phyloP scores from a whole-genome alignment of 1,139 yeast species.

The Arxiozyma slooffiae region DNA sequence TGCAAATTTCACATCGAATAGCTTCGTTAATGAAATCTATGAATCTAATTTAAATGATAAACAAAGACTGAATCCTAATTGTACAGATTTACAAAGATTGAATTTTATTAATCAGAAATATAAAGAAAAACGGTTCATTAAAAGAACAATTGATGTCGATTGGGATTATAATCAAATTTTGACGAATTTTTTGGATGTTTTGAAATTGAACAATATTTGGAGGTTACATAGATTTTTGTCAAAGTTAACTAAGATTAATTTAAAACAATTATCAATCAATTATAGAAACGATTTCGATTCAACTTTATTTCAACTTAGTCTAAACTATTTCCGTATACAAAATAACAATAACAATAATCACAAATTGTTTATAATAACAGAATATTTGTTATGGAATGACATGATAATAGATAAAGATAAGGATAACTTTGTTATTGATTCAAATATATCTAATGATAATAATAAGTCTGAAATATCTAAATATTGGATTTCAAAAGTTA shows the following conservation, averaged over 20 bases:
- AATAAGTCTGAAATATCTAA: conserved; percentile 14
- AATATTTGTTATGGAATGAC: conserved; percentile 62
- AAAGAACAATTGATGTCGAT: conserved; percentile 3
- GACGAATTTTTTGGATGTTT: conserved; percentile 35
- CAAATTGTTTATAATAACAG: conserved; percentile 59
- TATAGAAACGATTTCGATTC: conserved; percentile 24
- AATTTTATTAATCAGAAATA: conserved; percentile 46
- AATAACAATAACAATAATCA: conserved; percentile 20
- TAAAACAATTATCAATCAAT: neutral
- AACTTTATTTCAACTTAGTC: conserved; percentile 50
- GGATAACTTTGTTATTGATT: neutral
- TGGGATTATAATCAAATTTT: conserved; percentile 21
- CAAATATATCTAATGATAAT: neutral
- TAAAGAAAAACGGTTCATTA: conserved; percentile 33
- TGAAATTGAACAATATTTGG: conserved; percentile 40
- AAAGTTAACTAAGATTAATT: neutral
- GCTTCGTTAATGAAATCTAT: conserved; percentile 50
- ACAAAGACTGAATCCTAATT: conserved; percentile 28
- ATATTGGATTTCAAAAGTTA: conserved; percentile 44
- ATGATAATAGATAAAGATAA: conserved; percentile 22
- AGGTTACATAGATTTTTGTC: conserved; percentile 19
- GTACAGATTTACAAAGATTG: conserved; percentile 32
- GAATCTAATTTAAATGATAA: conserved; percentile 38
- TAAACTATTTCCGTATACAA: conserved; percentile 37
- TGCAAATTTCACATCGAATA: conserved; percentile 53